These are phyloP conservation scores for Cucumis cinereus DNA, from an alignment of 306 rosid species.

Conservation along the genomic window DNA sequence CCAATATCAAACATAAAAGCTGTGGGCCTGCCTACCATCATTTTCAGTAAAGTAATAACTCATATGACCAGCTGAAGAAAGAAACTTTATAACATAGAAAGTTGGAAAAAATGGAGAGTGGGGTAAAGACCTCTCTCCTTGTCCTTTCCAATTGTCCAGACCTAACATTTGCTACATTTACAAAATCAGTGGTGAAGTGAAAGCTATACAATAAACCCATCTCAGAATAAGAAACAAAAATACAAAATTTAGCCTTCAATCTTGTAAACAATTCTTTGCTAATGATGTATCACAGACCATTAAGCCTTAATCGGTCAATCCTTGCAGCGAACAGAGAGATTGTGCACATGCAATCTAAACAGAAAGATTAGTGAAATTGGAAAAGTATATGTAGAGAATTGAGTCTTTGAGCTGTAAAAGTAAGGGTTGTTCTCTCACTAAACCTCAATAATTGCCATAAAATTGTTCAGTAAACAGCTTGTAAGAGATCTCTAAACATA, in stretches of 20 bases:
- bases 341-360: not conserved
- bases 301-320: not conserved
- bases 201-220: not conserved
- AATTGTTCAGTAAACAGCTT: not conserved
- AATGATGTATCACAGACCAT: not conserved
- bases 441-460: not conserved
- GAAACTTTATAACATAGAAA: not conserved
- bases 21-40: conserved; percentile 9
- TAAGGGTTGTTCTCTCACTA: conserved; percentile 5
- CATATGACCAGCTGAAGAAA: not conserved
- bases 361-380: not conserved
- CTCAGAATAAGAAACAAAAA: not conserved
- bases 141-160: not conserved
- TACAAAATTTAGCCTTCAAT: not conserved
- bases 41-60: not conserved
- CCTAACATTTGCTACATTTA: not conserved
- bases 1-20: conserved; percentile 2
- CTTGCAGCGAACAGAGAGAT: not conserved
- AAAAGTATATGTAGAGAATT: not conserved
- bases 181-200: not conserved
- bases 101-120: not conserved
- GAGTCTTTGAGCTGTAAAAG: not conserved
- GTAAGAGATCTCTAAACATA: conserved; percentile 1
- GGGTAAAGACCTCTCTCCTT: not conserved
- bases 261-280: not conserved